Evolutionary conservation across 108 stramenopile species (phyloP).

Genomic region (Aurantiochytrium sp.): DNA sequence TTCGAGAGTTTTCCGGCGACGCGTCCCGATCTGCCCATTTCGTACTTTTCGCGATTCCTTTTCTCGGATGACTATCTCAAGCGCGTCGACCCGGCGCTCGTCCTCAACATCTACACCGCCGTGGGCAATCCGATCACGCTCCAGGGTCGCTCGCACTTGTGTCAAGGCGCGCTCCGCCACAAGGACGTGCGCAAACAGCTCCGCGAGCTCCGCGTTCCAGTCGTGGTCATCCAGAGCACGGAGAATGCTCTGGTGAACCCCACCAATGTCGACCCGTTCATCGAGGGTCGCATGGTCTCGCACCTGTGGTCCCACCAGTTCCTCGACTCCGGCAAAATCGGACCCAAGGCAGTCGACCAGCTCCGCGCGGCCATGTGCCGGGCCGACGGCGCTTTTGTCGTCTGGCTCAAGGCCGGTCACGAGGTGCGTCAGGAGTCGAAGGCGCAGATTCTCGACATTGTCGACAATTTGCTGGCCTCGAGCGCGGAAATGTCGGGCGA

Average conservation of each 20-base stretch:
- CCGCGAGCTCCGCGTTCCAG: constrained; percentile 33
- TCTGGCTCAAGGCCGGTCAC: constrained; percentile 56
- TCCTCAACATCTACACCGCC: constrained; percentile 59
- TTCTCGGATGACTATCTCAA: constrained; percentile 55
- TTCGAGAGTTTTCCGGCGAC: constrained; percentile 51
- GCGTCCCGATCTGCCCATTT: constrained; percentile 54
- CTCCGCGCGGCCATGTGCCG: constrained; percentile 44
- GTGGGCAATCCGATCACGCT: constrained; percentile 56
- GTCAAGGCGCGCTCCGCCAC: constrained; percentile 41
- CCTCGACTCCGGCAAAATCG: constrained; percentile 31
- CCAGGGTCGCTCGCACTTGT: constrained; percentile 45
- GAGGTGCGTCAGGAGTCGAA: constrained; percentile 56
- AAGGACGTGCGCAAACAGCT: constrained; percentile 44
- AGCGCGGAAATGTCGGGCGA: background rate
- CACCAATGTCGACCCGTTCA: constrained; percentile 56
- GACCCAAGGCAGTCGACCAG: constrained; percentile 37
- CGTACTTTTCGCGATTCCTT: constrained; percentile 53
- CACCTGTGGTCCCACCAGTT: constrained; percentile 60
- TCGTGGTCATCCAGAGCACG: constrained; percentile 48
- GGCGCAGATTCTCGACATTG: constrained; percentile 41
- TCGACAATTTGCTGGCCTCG: constrained; percentile 45
- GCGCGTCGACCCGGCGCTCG: constrained; percentile 47
- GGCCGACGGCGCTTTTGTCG: constrained; percentile 49
- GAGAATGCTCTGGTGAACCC: constrained; percentile 55
- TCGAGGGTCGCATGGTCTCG: constrained; percentile 44